Base-by-base conservation (phyloP, 2,329 filamentous ascomycete species). In the Lachnellula hyalina region DNA sequence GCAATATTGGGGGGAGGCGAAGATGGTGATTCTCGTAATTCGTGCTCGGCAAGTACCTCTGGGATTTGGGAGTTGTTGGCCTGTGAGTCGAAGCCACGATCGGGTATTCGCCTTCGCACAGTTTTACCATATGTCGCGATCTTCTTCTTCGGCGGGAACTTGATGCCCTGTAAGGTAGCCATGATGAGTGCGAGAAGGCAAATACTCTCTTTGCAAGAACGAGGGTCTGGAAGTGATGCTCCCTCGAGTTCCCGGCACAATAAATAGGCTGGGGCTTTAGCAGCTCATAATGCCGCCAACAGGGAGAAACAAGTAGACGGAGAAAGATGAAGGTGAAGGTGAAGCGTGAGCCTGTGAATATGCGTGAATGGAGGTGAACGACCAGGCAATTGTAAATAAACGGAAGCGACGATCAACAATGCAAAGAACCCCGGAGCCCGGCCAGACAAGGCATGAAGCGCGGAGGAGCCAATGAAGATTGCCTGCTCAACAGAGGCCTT, bases 111-210 rank as follows among this genome's bases (percentile, higher is more conserved):
- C 52, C 58, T 65, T 28, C 67, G 59, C 11, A 55, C 59, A 32
- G 65, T 48, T 53, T 69, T 71, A 1, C 68, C 68, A 58, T 71
- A 71, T 5, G 68, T 71, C 7, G 63, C 56, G 32, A 68, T 57
- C 38, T 59, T 62, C 55, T 67, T 71, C 57, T 67, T 71, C 48
- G 66, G 63, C 46, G 64, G 58, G 12, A 50, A 40, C 7, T 35
- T 53, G 6, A 51, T 45, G 44, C 65, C 62, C 25, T 66, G 59
- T 47, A 64, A 50, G 5, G 67, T 58, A 19, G 66, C 63, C 68
- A 70, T 68, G n/a, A 14, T 57, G 46, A 45, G 11, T 9, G 14
- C 12, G 6, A 25, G 41, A 11, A 44, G 17, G 41, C 12, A 23
- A 32, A 19, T 25, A 44, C 41, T 21, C 17, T 41, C 38, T 41